Percentiles rank a stretch among this genome's conserved stretches.
Conservation (phyloP, 495 filamentous ascomycete genomes). For the Tuber magnatum region DNA sequence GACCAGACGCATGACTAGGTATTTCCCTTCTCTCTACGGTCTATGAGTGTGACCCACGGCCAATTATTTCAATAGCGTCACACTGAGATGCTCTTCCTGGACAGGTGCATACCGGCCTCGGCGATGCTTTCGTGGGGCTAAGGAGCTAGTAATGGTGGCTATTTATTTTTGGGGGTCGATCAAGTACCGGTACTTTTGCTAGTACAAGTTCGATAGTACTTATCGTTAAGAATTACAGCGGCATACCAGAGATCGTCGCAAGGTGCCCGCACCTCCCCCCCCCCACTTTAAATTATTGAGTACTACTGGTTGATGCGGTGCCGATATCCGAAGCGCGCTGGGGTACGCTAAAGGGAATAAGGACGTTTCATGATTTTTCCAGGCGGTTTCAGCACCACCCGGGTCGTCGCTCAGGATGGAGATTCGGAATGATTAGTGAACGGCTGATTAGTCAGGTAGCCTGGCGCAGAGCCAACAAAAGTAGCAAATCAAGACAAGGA, state of each 20-base stretch:
- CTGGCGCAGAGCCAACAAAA: neutral
- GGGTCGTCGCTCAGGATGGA: neutral
- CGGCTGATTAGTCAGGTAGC: neutral
- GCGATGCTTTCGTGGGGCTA: neutral
- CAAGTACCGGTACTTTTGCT: neutral
- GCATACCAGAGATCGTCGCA: neutral
- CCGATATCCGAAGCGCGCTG: neutral
- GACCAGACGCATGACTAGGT: neutral
- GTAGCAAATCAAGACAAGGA: neutral
- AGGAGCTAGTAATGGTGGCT: neutral
- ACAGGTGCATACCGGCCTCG: neutral
- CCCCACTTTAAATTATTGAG: neutral
- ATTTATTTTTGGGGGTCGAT: neutral
- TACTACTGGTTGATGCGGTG: neutral
- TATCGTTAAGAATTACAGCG: neutral
- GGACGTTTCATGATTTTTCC: neutral
- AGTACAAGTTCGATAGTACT: neutral
- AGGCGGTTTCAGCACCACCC: neutral
- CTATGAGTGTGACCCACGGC: neutral
- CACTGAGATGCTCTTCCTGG: neutral
- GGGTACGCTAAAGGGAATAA: neutral
- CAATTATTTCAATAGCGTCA: neutral
- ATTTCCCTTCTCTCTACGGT: neutral
- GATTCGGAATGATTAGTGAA: neutral
- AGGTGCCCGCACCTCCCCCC: neutral